These are phyloP conservation scores for Neoboletus magnificus DNA, from an alignment of 768 basidiomycete species.

Conservation along the genomic window DNA sequence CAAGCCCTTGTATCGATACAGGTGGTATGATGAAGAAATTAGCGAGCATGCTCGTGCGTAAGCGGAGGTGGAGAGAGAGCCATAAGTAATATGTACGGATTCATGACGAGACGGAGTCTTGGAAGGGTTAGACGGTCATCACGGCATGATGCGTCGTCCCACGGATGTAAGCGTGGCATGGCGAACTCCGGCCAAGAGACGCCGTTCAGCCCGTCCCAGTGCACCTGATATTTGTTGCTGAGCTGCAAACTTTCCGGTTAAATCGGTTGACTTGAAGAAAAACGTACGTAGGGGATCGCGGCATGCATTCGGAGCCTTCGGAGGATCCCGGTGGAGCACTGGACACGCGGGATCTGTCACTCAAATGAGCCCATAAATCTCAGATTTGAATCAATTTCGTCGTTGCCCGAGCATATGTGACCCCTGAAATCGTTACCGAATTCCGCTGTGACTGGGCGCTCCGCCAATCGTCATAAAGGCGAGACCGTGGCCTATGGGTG, in stretches of 20 bases:
- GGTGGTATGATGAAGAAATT: slow-evolving; percentile 32
- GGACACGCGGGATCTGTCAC: slow-evolving; percentile 16
- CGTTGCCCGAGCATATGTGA: slow-evolving; percentile 8
- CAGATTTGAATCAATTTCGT: slow-evolving; percentile 25
- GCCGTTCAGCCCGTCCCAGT: slow-evolving; percentile 13
- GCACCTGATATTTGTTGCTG: slow-evolving; percentile 2
- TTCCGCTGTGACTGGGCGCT: slow-evolving; percentile 1
- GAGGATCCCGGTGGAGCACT: slow-evolving; percentile 21
- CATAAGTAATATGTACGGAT: slow-evolving; percentile 24
- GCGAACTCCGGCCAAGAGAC: slow-evolving; percentile 16
- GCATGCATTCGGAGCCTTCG: slow-evolving; percentile 15
- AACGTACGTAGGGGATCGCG: slow-evolving; percentile 20
- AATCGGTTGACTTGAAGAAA: slow-evolving; percentile 10
- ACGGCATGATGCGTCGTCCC: slow-evolving; percentile 29
- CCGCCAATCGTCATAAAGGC: slow-evolving; percentile 3
- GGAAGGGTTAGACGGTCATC: slow-evolving; percentile 30
- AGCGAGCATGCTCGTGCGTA: slow-evolving; percentile 30
- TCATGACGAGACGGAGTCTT: slow-evolving; percentile 29
- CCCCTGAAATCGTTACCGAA: slow-evolving; percentile 22
- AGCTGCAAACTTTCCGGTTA: slow-evolving; percentile 12
- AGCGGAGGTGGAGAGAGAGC: slow-evolving; percentile 13
- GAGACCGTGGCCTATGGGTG: neutral
- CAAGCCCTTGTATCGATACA: slow-evolving; percentile 36
- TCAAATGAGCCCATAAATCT: slow-evolving; percentile 26
- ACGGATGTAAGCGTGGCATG: slow-evolving; percentile 20